A percentile compares a stretch with the other conserved stretches of the same genome.
These are phyloP conservation scores for Auriscalpium vulgare DNA, from an alignment of 768 basidiomycete genomes.

Conservation along the genomic window DNA sequence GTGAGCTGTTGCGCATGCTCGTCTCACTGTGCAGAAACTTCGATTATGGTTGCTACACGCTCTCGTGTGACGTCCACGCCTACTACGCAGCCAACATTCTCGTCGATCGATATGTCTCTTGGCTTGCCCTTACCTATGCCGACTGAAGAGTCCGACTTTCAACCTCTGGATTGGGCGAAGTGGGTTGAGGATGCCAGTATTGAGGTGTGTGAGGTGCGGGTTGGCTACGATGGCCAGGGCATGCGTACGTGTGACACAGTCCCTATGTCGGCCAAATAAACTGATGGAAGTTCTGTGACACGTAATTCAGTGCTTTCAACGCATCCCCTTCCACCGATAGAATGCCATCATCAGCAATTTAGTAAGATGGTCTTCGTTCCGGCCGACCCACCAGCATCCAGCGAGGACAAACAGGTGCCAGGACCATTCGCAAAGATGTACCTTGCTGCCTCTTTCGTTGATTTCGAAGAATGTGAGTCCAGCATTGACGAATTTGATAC, in stretches of 20 bases:
- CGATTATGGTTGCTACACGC: slow-evolving; percentile 14
- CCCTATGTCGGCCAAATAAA: neutral
- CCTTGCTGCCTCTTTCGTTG: slow-evolving; percentile 9
- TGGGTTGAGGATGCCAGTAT: slow-evolving; percentile 12
- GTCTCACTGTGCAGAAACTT: slow-evolving; percentile 1
- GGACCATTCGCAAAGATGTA: slow-evolving; percentile 5
- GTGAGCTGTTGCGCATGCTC: neutral
- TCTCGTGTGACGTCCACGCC: slow-evolving; percentile 4
- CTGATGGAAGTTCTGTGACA: neutral
- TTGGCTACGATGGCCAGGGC: slow-evolving; percentile 4
- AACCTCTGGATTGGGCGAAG: slow-evolving; percentile 11
- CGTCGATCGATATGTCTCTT: slow-evolving; percentile 6
- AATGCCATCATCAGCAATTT: slow-evolving; percentile 3
- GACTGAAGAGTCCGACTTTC: no score
- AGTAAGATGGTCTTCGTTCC: slow-evolving; percentile 11
- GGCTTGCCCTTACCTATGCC: neutral
- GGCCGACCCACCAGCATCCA: neutral
- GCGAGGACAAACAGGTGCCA: neutral
- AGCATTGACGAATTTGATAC: no score
- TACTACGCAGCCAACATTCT: neutral
- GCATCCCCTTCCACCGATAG: slow-evolving; percentile 7
- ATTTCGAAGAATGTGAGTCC: slow-evolving; percentile 8
- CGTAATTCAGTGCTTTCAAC: slow-evolving; percentile 4
- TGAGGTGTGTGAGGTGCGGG: slow-evolving; percentile 13
- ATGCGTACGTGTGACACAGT: slow-evolving; percentile 3